phyloP scores from a whole-genome alignment of 345 rosid genomes.

The Camelina hispida region DNA sequence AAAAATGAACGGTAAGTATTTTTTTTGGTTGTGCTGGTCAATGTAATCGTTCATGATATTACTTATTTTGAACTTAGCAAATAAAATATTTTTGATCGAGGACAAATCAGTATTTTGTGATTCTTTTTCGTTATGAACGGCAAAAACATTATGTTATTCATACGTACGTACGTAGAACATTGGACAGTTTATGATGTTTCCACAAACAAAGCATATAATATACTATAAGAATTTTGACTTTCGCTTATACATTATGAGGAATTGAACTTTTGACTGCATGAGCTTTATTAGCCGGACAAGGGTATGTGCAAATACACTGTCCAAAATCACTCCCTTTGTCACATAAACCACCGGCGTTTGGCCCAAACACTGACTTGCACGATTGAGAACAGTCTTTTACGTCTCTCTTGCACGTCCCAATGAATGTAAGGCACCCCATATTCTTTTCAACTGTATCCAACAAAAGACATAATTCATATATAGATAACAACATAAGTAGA shows the following conservation, averaged over 20 bases:
- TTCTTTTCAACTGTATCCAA: background rate
- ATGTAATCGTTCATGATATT: background rate
- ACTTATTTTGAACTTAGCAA: background rate
- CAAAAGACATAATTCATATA: background rate
- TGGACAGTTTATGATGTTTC: too few species aligned
- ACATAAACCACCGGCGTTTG: background rate
- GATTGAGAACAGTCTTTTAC: background rate
- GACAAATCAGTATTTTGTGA: too few species aligned
- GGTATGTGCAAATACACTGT: background rate
- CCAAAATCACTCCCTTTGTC: background rate
- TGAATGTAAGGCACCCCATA: background rate
- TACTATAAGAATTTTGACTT: background rate
- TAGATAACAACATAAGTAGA: background rate
- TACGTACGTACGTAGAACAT: too few species aligned
- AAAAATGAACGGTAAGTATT: background rate
- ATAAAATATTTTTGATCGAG: background rate
- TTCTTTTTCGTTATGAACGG: too few species aligned
- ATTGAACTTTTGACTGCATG: background rate
- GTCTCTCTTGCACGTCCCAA: background rate
- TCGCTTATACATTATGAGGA: background rate
- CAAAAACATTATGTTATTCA: too few species aligned
- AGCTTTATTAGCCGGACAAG: slow-evolving; percentile 1
- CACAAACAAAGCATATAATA: too few species aligned
- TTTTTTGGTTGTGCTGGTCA: background rate
- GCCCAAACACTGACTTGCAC: background rate